These are phyloP conservation scores for Trametes meyenii DNA, from an alignment of 768 basidiomycete species.

Conservation along the genomic window DNA sequence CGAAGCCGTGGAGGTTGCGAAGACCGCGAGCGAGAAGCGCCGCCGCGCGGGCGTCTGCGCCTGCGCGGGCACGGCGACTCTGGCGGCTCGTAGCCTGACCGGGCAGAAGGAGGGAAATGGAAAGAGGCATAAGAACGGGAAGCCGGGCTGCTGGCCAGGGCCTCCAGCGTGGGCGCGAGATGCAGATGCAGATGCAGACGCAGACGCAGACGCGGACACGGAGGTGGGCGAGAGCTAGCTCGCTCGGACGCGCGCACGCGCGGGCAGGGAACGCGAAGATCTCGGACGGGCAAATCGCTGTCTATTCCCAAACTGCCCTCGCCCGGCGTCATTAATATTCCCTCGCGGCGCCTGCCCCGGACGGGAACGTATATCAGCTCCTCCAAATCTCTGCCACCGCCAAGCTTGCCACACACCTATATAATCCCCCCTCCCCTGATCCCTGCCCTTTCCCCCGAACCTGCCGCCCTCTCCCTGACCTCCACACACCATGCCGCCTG, in stretches of 20 bases:
- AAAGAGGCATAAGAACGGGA: neutral
- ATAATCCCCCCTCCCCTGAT: neutral
- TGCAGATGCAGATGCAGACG: neutral
- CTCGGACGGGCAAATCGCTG: constrained; percentile 17
- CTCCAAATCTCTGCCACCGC: constrained; percentile 3
- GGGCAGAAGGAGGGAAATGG: neutral
- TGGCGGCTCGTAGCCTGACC: neutral
- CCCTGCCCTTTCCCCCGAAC: neutral
- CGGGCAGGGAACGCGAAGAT: constrained; percentile 16
- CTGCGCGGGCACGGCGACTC: neutral
- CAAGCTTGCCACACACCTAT: constrained; percentile 5
- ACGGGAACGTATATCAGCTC: constrained; percentile 1
- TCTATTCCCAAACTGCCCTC: constrained; percentile 12
- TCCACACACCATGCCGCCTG: constrained; percentile 5
- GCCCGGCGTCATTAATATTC: constrained; percentile 7
- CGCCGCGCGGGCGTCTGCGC: no score
- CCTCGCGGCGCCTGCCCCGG: neutral
- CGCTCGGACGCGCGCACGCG: neutral
- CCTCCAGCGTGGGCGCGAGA: neutral
- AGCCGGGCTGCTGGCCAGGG: neutral
- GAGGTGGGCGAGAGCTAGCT: neutral
- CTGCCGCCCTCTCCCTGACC: neutral
- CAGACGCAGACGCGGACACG: neutral
- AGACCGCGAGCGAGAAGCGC: neutral
- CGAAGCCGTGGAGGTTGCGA: neutral